Evolutionary conservation across 2,329 filamentous ascomycete species (phyloP).

Genomic region (Clarireedia hainanense): DNA sequence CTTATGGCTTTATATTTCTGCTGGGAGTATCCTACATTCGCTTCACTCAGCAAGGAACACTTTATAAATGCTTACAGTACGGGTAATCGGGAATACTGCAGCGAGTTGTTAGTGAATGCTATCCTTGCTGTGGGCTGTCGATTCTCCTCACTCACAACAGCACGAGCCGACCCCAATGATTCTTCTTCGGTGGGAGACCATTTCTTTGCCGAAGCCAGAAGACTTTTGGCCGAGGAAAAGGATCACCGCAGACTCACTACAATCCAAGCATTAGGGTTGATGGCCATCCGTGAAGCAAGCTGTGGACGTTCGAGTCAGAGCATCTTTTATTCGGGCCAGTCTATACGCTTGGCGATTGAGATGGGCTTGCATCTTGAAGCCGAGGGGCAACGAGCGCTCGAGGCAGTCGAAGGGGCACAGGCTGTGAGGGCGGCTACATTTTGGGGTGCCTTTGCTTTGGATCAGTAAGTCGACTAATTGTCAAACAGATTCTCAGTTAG

Average conservation of each 20-base stretch:
- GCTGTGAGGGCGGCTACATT: conserved; percentile 42
- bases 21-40: conserved; percentile 69
- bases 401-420: conserved; percentile 31
- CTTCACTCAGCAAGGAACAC: conserved; percentile 49
- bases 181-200: conserved; percentile 61
- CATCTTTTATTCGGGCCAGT: conserved; percentile 65
- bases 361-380: conserved; percentile 18
- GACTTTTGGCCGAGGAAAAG: conserved; percentile 44
- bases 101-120: conserved; percentile 36
- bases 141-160: conserved; percentile 59
- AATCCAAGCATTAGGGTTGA: conserved; percentile 66
- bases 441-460: conserved; percentile 37
- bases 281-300: conserved; percentile 66
- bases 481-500: too few relatives aligned
- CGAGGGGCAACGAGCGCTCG: conserved; percentile 6
- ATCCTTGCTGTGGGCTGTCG: conserved; percentile 51
- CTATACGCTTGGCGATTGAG: conserved; percentile 58
- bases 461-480: conserved; percentile 42
- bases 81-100: conserved; percentile 18
- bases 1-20: conserved; percentile 61
- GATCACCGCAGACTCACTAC: conserved; percentile 59
- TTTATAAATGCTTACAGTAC: conserved; percentile 16
- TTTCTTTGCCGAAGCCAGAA: conserved; percentile 63
- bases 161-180: conserved; percentile 51
- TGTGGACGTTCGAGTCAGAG: conserved; percentile 63